phyloP scores from a whole-genome alignment of 768 basidiomycete genomes.

The Flagelloscypha sp. region DNA sequence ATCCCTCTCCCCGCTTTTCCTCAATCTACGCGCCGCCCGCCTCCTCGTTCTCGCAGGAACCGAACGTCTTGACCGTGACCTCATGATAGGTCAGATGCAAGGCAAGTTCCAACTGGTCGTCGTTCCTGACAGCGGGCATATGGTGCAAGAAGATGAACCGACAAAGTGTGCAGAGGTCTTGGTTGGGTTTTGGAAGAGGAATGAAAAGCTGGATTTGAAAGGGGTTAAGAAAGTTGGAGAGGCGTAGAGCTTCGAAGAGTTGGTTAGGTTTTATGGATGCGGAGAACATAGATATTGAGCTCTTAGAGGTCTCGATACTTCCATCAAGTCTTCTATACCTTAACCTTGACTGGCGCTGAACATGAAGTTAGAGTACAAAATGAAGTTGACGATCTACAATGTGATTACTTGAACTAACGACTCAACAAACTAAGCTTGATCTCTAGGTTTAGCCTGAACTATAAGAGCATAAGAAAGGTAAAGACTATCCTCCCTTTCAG shows the following conservation, averaged over 20 bases:
- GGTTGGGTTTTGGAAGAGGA: slow-evolving; percentile 86
- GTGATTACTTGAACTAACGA: no score
- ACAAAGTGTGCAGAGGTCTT: slow-evolving; percentile 69
- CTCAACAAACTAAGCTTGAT: no score
- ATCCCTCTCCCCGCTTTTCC: slow-evolving; percentile 72
- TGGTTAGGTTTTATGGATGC: no score
- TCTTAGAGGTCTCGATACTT: no score
- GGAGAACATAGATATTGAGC: no score
- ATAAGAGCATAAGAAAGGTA: slow-evolving; percentile 19
- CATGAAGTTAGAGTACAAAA: no score
- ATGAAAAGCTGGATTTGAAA: slow-evolving; percentile 61
- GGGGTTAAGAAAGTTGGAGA: slow-evolving; percentile 57
- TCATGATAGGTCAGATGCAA: slow-evolving; percentile 97
- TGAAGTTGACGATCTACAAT: no score
- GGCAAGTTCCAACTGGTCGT: slow-evolving; percentile 94
- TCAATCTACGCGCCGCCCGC: slow-evolving; percentile 70
- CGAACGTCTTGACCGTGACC: slow-evolving; percentile 83
- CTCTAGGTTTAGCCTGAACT: no score
- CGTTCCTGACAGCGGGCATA: slow-evolving; percentile 81
- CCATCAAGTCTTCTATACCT: no score
- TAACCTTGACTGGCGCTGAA: no score
- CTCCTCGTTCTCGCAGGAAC: slow-evolving; percentile 88
- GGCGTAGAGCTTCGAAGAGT: slow-evolving; percentile 18
- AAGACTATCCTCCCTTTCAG: slow-evolving; percentile 15
- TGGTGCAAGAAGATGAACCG: slow-evolving; percentile 95